These are phyloP conservation scores for Hymenoscyphus linearis DNA, from an alignment of 2,329 filamentous ascomycete species.

Conservation along the genomic window DNA sequence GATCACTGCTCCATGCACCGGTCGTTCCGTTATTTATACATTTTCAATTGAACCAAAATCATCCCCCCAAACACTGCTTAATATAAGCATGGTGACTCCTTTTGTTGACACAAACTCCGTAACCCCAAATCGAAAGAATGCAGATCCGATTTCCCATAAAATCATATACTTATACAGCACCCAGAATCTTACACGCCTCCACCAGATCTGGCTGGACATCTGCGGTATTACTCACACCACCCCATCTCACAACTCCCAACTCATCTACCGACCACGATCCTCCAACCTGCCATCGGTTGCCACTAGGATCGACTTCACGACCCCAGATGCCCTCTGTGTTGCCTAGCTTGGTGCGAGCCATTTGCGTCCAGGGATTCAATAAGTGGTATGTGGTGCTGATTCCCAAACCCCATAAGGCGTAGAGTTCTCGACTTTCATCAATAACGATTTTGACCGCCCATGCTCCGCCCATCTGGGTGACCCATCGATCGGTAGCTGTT, in stretches of 20 bases:
- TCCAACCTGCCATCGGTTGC: constrained; percentile 62
- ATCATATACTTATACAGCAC: constrained; percentile 13
- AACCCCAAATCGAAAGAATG: not conserved
- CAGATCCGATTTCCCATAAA: not conserved
- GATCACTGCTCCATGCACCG: not conserved
- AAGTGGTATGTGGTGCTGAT: constrained; percentile 58
- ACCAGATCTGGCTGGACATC: constrained; percentile 51
- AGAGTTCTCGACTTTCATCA: constrained; percentile 56
- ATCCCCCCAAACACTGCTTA: not conserved
- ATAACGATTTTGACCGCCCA: constrained; percentile 52
- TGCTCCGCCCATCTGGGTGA: constrained; percentile 26
- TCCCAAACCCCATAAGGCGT: constrained; percentile 63
- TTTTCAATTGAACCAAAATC: not conserved
- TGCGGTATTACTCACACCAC: constrained; percentile 42
- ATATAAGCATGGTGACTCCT: constrained; percentile 1
- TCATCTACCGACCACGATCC: constrained; percentile 45
- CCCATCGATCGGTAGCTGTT: constrained; percentile 47
- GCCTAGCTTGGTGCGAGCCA: constrained; percentile 51
- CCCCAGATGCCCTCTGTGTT: constrained; percentile 59
- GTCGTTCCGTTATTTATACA: not conserved
- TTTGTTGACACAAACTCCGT: not conserved
- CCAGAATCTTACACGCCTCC: constrained; percentile 37
- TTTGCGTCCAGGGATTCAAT: constrained; percentile 52
- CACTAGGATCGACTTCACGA: constrained; percentile 57
- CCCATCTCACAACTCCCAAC: constrained; percentile 45